Evolutionary conservation across 2,329 filamentous ascomycete genomes (phyloP).

Genomic region (Purpureocillium takamizusanense): DNA sequence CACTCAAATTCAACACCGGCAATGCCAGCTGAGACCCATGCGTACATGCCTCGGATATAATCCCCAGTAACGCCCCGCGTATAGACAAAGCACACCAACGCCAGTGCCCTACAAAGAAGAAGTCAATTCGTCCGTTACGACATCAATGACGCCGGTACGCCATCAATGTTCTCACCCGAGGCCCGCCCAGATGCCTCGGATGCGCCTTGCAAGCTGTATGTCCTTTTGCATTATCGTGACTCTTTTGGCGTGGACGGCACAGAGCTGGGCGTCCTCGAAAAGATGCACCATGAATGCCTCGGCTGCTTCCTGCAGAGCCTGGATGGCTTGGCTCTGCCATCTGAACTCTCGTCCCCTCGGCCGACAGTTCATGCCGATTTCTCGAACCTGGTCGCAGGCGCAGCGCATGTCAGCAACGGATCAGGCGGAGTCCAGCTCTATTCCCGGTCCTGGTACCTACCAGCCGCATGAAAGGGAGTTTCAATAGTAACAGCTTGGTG

Average conservation of each 20-base stretch:
- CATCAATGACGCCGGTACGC: too few relatives aligned
- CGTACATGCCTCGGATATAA: too few relatives aligned
- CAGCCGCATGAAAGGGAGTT: constrained; percentile 71
- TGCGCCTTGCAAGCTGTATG: constrained; percentile 81
- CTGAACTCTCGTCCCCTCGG: constrained; percentile 62
- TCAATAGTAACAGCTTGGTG: constrained; percentile 76
- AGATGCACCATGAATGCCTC: constrained; percentile 93
- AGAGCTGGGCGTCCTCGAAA: constrained; percentile 79
- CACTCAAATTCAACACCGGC: too few relatives aligned
- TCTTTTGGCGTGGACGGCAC: constrained; percentile 91
- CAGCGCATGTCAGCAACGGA: constrained; percentile 7
- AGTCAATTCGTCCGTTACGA: neutral
- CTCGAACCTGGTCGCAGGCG: constrained; percentile 33
- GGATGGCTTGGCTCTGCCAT: constrained; percentile 94
- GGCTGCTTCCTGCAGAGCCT: constrained; percentile 88
- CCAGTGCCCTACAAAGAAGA: neutral
- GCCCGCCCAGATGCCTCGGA: constrained; percentile 70
- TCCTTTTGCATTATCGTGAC: constrained; percentile 98
- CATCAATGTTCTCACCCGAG: too few relatives aligned
- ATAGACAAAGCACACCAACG: too few relatives aligned
- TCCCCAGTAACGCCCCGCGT: too few relatives aligned
- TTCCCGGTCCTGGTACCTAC: constrained; percentile 29
- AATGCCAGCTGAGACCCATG: too few relatives aligned
- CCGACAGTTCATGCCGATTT: constrained; percentile 60
- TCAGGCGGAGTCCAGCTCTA: neutral